Percentiles rank a stretch among this genome's conserved stretches.
These are phyloP conservation scores for Cardamine occulta DNA, from an alignment of 345 rosid genomes.

Conservation along the genomic window DNA sequence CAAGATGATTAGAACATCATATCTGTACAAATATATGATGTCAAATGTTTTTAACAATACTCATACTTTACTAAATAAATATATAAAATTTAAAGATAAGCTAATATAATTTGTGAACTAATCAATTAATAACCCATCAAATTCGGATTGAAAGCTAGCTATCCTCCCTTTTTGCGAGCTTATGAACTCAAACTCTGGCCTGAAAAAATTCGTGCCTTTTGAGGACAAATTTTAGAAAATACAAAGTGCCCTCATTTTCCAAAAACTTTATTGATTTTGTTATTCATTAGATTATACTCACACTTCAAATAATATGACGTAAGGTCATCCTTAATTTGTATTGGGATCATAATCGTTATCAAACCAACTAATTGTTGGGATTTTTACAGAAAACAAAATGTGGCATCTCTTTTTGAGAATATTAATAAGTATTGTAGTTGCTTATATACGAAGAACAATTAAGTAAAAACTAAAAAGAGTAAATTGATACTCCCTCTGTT, in stretches of 20 bases:
- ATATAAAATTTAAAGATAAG: not conserved
- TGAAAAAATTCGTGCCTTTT: slow-evolving; percentile 20
- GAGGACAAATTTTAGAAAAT: not conserved
- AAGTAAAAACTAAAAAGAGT: not conserved
- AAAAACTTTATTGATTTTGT: slow-evolving; percentile 18
- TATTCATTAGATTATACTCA: slow-evolving; percentile 6
- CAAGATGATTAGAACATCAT: slow-evolving; percentile 17
- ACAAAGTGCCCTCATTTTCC: slow-evolving; percentile 19
- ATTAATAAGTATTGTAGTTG: not conserved
- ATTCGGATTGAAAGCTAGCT: slow-evolving; percentile 21
- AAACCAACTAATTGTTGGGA: slow-evolving; percentile 13
- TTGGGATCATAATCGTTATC: slow-evolving; percentile 36
- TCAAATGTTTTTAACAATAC: slow-evolving; percentile 3
- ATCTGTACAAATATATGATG: slow-evolving; percentile 11
- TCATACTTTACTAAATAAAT: not conserved
- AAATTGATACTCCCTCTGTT: not conserved
- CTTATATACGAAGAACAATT: not conserved
- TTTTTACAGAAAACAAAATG: not conserved
- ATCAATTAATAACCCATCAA: slow-evolving; percentile 11
- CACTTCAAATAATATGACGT: slow-evolving; percentile 6
- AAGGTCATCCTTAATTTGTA: slow-evolving; percentile 14
- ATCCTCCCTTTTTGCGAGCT: slow-evolving; percentile 35
- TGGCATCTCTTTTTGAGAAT: not conserved
- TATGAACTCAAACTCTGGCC: slow-evolving; percentile 25
- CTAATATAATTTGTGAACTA: slow-evolving; percentile 7